phyloP scores from a whole-genome alignment of 129 eudicot species.

The Deinandra increscens region DNA sequence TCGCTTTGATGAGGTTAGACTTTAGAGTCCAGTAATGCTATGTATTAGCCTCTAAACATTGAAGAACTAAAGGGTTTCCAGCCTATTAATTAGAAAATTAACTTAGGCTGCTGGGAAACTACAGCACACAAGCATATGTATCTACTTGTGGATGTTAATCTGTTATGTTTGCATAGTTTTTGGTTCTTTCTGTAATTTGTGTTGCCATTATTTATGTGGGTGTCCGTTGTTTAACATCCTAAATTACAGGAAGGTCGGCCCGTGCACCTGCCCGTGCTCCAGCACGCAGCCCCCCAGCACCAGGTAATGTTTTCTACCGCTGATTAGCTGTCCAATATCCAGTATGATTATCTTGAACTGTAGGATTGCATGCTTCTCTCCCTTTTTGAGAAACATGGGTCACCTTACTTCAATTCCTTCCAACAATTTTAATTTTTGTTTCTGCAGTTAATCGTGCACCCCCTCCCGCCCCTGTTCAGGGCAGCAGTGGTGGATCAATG shows the following conservation, averaged over 20 bases:
- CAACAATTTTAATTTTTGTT: neutral
- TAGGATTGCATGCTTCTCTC: neutral
- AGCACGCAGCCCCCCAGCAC: slow-evolving; percentile 56
- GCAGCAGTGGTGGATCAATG: slow-evolving; percentile 79
- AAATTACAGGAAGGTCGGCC: slow-evolving; percentile 82
- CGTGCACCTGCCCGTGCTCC: slow-evolving; percentile 86
- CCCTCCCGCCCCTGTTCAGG: slow-evolving; percentile 81
- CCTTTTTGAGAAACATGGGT: neutral
- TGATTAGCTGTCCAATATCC: neutral
- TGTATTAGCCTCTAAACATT: no score
- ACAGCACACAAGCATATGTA: no score
- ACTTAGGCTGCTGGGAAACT: no score
- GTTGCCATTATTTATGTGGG: neutral
- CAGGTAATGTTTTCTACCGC: slow-evolving; percentile 37
- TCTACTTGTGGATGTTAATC: neutral
- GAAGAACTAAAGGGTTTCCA: no score
- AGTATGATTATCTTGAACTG: neutral
- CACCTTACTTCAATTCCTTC: neutral
- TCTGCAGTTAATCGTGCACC: slow-evolving; percentile 68
- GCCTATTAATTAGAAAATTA: no score
- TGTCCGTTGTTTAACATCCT: slow-evolving; percentile 3
- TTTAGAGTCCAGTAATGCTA: no score
- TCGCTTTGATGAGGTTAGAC: no score
- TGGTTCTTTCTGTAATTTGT: neutral
- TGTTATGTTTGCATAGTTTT: neutral